Base-by-base conservation (phyloP, 345 rosid species). In the Moricandia arvensis region DNA sequence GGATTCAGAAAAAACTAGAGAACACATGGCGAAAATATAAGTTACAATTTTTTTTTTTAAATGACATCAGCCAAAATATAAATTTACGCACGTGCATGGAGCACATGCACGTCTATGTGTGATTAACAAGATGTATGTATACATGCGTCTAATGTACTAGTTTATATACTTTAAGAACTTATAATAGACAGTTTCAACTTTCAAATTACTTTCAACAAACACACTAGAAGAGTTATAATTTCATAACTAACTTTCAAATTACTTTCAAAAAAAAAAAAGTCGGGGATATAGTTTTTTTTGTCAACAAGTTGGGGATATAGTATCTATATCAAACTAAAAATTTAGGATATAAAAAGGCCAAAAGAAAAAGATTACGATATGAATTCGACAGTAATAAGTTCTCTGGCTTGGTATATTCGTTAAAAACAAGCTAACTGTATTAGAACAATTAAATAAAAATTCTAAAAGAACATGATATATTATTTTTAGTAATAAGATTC, bases 341-440 rank as follows among this genome's bases (percentile, higher is more conserved):
- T 29, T 29, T 29, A 41, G 47, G 15, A 41, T 41, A 11, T 41
- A 45, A 12, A 45, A n/a, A n/a, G 13, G 51, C 51, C 17, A 45
- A 13, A 12, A 41, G 2, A 7, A 3, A 18, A 54, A 9, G 6
- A 54, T 53, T 29, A 71, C 49, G 7, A 12, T 33, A 58, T 64
- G 69, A 59, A 53, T 45, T 60, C 45, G 74, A 68, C 74, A 73
- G 78, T 68, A 24, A 66, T 51, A 59, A 72, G 24, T 53, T 78
- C 68, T 38, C 73, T 78, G 69, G 68, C 81, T 66, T 73, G 31
- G 66, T 79, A 31, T 24, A 55, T 61, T 67, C 78, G 66, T 21
- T 47, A 73, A 79, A 79, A 68, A 68, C 71, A 68, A 68, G 66
- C 35, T 73, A 73, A 57, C 11, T 55, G 67, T 51, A 79, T 63